Base-by-base conservation (phyloP, 805 yeast genomes). In the Ogataea methylovora region DNA sequence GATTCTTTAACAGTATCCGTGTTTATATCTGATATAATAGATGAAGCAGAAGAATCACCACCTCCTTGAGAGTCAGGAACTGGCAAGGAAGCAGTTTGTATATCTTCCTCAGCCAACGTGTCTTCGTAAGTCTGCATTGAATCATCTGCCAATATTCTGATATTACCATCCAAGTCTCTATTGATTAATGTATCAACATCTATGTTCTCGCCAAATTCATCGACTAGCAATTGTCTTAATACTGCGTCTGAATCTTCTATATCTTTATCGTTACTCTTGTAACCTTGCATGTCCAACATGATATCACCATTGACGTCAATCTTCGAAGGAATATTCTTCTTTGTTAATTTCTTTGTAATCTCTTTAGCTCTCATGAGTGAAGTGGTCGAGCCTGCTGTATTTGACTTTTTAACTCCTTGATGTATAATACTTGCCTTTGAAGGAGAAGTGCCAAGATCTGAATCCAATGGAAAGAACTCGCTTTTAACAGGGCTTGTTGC, bases 271-370 rank as follows among this genome's bases (percentile, higher is more conserved):
- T 80, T 86, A 23, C 94, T 82, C 58, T 88, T 90, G 60, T 92
- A 92, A 13, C 98, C 98, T 47, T 87, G 94, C 79, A 90, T 85
- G 60, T 92, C 98, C 29, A 92, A 62, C 27, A 87, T 73, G 46
- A 92, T 68, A 51, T 87, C 95, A 10, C 98, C 98, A 48, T 85
- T 84, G 41, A 81, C 79, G 42, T 84, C 94, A 24, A 88, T 72
- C 44, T 79, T 84, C 20, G 94, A 79, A 1, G 97, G 96, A 22
- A 92, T 87, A 51, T 87, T 84, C 44, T 76, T 75, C 43, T 73
- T 69, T 13, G 73, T 76, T 27, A 85, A 65, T 51, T 70, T 77
- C 44, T 73, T 71, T 19, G 90, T 75, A 17, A 85, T 62, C 27
- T 74, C 74, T 39, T 69, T 67, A 5, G 84, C 81, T 43, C 74